Evolutionary conservation across 1,284 basidiomycete genomes (phyloP).

Genomic region (Tylopilus orsonianus): DNA sequence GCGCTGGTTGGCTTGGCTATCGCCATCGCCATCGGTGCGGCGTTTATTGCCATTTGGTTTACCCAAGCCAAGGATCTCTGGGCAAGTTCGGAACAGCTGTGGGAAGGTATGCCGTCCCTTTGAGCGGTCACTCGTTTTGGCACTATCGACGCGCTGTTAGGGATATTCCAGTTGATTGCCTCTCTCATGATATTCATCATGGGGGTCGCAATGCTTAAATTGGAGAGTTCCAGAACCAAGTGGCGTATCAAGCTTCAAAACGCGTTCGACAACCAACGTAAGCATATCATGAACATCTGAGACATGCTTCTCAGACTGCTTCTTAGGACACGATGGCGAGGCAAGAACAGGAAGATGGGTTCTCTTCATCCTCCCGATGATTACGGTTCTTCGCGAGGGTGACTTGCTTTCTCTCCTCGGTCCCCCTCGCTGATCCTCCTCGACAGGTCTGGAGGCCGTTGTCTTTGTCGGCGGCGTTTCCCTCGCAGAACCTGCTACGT

Average conservation of each 20-base stretch:
- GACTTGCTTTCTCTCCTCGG: background rate
- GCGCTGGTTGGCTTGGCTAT: conserved; percentile 72
- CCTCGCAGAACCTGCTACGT: conserved; percentile 73
- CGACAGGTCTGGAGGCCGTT: conserved; percentile 80
- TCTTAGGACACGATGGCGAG: conserved; percentile 39
- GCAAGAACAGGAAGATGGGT: conserved; percentile 73
- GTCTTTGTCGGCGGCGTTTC: conserved; percentile 93
- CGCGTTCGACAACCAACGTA: conserved; percentile 68
- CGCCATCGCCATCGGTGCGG: conserved; percentile 74
- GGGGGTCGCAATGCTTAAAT: conserved; percentile 75
- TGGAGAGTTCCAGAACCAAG: conserved; percentile 78
- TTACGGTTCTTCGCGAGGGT: conserved; percentile 92
- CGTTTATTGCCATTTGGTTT: conserved; percentile 82
- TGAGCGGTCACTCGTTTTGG: background rate
- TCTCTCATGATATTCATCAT: conserved; percentile 80
- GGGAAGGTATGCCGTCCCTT: conserved; percentile 50
- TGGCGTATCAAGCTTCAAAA: conserved; percentile 87
- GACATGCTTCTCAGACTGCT: background rate
- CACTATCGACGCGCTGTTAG: conserved; percentile 34
- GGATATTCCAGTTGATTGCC: conserved; percentile 81
- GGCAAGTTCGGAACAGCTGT: conserved; percentile 71
- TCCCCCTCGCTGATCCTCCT: background rate
- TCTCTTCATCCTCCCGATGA: conserved; percentile 83
- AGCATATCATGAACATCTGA: conserved; percentile 10
- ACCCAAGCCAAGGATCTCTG: conserved; percentile 73